phyloP scores from a whole-genome alignment of 192 early-diverging fungal species.

The Coemansia sp. region DNA sequence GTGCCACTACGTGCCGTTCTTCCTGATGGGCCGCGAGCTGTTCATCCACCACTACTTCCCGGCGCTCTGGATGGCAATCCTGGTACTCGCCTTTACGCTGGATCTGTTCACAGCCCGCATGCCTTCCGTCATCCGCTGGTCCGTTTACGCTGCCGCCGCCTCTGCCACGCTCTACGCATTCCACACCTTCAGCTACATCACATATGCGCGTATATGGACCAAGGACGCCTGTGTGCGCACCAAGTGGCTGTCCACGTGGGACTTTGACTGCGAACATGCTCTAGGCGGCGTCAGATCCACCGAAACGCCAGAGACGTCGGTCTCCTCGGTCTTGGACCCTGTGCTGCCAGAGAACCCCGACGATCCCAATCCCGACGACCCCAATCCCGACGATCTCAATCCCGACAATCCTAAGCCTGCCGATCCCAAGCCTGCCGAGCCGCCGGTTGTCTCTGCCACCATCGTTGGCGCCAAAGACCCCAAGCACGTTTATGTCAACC shows the following conservation, averaged over 20 bases:
- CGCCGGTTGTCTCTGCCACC: background rate
- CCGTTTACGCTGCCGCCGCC: slow-evolving; percentile 52
- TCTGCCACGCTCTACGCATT: slow-evolving; percentile 58
- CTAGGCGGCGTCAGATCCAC: slow-evolving; percentile 38
- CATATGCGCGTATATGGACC: slow-evolving; percentile 78
- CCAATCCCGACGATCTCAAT: background rate
- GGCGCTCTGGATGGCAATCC: slow-evolving; percentile 85
- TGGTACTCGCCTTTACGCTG: slow-evolving; percentile 69
- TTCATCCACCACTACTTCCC: slow-evolving; percentile 96
- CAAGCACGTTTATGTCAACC: slow-evolving; percentile 12
- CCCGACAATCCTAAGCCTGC: too few species aligned
- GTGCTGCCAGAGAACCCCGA: too few species aligned
- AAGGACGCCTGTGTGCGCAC: slow-evolving; percentile 68
- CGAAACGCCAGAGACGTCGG: slow-evolving; percentile 8
- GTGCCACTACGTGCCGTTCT: slow-evolving; percentile 87
- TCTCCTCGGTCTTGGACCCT: background rate
- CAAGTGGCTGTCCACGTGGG: slow-evolving; percentile 84
- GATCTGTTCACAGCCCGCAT: slow-evolving; percentile 70
- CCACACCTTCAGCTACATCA: slow-evolving; percentile 71
- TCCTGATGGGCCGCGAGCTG: slow-evolving; percentile 84
- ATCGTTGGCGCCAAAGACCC: background rate
- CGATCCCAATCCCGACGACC: too few species aligned
- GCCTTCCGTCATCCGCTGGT: slow-evolving; percentile 37
- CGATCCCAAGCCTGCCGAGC: background rate
- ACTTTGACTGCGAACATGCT: slow-evolving; percentile 70